Conservation (phyloP, 1,284 basidiomycete species). For the Trichosporon asahii region DNA sequence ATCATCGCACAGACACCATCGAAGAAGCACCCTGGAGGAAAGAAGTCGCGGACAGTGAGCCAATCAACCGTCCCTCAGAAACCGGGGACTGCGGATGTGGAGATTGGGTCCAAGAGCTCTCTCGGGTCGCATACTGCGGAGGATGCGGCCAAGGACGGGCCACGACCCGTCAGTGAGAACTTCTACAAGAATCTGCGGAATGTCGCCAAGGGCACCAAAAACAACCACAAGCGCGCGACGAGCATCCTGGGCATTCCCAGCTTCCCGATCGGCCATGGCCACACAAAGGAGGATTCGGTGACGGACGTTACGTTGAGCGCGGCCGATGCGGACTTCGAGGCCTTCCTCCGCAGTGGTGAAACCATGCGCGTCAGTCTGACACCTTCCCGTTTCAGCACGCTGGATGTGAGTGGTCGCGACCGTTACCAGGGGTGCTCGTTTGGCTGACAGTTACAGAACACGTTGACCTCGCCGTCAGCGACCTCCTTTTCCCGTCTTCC, state of each 20-base stretch:
- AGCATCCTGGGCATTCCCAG: constrained; percentile 2
- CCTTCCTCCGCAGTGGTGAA: constrained; percentile 75
- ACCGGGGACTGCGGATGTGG: not conserved
- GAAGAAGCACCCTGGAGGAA: not conserved
- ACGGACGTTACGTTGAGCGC: constrained; percentile 41
- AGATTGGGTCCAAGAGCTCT: not conserved
- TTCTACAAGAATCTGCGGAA: constrained; percentile 15
- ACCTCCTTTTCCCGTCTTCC: not conserved
- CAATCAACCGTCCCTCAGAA: not conserved
- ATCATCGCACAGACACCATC: constrained; percentile 2
- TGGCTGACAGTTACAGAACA: constrained; percentile 7
- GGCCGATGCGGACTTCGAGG: constrained; percentile 71
- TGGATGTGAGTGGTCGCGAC: constrained; percentile 64
- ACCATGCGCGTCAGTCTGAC: constrained; percentile 95
- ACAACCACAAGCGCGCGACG: constrained; percentile 16
- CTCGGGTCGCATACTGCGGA: not conserved
- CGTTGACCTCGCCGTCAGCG: constrained; percentile 2
- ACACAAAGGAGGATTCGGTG: constrained; percentile 6
- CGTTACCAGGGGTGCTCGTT: not conserved
- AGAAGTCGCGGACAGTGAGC: not conserved
- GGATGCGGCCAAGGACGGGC: not conserved
- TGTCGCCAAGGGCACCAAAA: constrained; percentile 10
- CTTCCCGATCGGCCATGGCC: not conserved
- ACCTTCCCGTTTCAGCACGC: constrained; percentile 80
- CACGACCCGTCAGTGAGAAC: constrained; percentile 18